A percentile compares a stretch with the other conserved stretches of the same genome.
phyloP scores from a whole-genome alignment of 768 basidiomycete genomes.

The Pholiota conissans region DNA sequence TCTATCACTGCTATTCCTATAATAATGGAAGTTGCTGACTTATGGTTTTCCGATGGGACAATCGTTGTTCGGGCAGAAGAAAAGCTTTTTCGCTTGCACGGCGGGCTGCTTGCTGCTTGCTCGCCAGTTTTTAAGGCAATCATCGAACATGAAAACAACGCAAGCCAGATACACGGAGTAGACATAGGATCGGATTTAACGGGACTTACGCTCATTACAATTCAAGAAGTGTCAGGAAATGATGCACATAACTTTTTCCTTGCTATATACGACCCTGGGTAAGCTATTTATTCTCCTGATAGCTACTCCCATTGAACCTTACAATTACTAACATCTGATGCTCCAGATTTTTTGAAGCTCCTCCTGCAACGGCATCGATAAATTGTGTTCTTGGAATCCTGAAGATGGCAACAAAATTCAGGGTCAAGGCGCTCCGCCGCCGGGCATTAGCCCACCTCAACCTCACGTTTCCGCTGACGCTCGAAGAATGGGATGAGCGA shows the following conservation, averaged over 20 bases:
- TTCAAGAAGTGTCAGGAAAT: not conserved
- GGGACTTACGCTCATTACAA: not conserved
- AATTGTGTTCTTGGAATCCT: conserved; percentile 12
- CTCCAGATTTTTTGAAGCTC: conserved; percentile 18
- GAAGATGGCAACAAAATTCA: conserved; percentile 10
- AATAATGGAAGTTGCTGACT: not conserved
- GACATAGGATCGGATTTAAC: not conserved
- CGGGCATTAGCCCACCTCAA: conserved; percentile 17
- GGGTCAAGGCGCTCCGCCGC: conserved; percentile 12
- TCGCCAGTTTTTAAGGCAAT: not conserved
- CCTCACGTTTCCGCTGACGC: conserved; percentile 4
- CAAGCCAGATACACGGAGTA: not conserved
- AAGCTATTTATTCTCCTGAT: not conserved
- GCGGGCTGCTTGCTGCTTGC: not conserved
- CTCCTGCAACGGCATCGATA: conserved; percentile 6
- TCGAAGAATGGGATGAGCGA: conserved; percentile 12
- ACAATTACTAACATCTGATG: too few species aligned
- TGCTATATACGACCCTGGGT: conserved; percentile 22
- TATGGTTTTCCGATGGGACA: conserved; percentile 7
- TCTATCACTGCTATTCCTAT: not conserved
- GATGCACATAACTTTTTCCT: conserved; percentile 14
- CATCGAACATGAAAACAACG: not conserved
- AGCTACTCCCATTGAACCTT: not conserved
- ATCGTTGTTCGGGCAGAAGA: conserved; percentile 1
- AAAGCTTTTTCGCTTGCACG: not conserved